Conservation (phyloP, 306 rosid genomes). For the Pterocarpus santalinus region DNA sequence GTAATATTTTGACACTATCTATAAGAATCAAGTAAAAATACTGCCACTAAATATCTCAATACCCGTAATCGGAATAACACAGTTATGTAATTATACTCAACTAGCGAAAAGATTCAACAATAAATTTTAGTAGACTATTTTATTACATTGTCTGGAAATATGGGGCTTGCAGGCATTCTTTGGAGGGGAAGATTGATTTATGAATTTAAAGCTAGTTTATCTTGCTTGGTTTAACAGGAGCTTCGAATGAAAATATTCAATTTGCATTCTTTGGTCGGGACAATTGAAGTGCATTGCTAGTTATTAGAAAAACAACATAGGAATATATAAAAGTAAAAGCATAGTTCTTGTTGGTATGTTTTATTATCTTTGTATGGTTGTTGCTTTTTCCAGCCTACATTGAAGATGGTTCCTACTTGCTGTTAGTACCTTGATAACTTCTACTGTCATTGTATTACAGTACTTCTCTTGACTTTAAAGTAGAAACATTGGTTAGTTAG, state of each 20-base stretch:
- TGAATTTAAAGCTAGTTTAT: background rate
- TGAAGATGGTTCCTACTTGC: background rate
- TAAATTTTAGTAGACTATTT: background rate
- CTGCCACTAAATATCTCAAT: no score
- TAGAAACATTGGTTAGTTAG: no score
- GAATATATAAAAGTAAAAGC: no score
- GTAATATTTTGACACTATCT: no score
- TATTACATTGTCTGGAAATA: background rate
- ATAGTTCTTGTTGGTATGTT: slow-evolving; percentile 7
- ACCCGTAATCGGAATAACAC: no score
- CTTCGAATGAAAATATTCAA: background rate
- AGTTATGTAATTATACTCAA: no score
- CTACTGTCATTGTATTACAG: background rate
- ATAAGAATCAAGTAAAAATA: no score
- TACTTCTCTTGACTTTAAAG: background rate
- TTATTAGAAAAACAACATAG: background rate
- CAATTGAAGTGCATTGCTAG: background rate
- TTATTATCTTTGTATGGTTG: background rate
- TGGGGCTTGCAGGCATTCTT: background rate
- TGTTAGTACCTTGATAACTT: slow-evolving; percentile 6
- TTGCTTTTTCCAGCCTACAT: background rate
- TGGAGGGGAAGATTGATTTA: background rate
- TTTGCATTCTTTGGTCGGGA: background rate
- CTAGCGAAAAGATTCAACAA: no score
- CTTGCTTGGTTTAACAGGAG: background rate